phyloP scores from a whole-genome alignment of 73 alveolate genomes.

The Durusdinium trenchii region DNA sequence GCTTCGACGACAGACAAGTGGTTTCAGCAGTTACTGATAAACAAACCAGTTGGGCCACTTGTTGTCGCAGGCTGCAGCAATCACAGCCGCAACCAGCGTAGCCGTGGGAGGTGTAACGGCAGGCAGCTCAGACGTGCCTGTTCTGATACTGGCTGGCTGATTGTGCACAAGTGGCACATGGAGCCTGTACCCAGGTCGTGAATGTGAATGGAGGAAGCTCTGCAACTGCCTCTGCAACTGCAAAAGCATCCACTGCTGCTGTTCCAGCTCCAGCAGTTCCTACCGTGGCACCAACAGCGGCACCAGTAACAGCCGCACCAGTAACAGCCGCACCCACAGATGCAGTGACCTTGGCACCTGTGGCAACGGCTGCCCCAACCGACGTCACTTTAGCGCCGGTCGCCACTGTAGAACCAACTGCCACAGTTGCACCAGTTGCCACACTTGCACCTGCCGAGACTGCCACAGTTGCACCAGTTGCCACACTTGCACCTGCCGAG shows the following conservation, averaged over 20 bases:
- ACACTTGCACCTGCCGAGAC: not conserved
- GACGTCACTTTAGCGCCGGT: not conserved
- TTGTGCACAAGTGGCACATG: not conserved
- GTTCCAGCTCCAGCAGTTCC: not conserved
- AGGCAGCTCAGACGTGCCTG: not conserved
- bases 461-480: conserved; percentile 26
- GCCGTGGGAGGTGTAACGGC: conserved; percentile 36
- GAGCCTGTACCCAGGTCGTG: not conserved
- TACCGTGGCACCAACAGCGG: not conserved
- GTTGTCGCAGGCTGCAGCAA: not conserved
- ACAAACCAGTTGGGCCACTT: too few relatives aligned
- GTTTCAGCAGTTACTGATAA: too few relatives aligned
- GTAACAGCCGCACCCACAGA: not conserved
- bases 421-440: not conserved
- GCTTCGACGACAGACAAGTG: too few relatives aligned
- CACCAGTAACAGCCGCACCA: not conserved
- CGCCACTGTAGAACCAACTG: not conserved
- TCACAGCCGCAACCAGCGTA: not conserved
- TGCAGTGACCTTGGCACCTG: conserved; percentile 22
- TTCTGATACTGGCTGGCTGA: not conserved
- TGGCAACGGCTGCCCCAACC: not conserved
- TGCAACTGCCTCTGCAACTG: not conserved
- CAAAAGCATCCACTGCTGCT: not conserved
- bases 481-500: not conserved
- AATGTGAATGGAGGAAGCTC: not conserved